Conservation (phyloP, 192 early-diverging fungal genomes). For the Mortierella hygrophila region DNA sequence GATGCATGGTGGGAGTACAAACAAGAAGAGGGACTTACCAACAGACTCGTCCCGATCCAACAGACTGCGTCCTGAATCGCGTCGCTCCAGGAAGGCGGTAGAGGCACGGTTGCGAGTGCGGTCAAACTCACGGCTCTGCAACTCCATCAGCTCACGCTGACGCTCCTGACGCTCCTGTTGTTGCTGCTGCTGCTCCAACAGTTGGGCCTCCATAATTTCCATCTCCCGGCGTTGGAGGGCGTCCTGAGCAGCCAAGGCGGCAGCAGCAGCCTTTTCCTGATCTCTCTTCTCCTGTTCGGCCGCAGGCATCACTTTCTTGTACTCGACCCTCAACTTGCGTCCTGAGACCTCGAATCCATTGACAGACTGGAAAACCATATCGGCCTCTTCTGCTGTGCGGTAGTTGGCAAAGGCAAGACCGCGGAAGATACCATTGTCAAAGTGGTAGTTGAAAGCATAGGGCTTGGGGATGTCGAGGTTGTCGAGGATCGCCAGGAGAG, state of each 20-base stretch:
- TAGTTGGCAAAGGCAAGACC: slow-evolving; percentile 88
- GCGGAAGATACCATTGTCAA: slow-evolving; percentile 84
- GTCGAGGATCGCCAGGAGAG: slow-evolving; percentile 75
- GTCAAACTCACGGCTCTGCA: slow-evolving; percentile 47
- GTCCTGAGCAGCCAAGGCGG: slow-evolving; percentile 44
- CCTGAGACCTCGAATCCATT: slow-evolving; percentile 81
- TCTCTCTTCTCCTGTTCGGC: slow-evolving; percentile 70
- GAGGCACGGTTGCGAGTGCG: slow-evolving; percentile 42
- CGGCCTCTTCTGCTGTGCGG: slow-evolving; percentile 81
- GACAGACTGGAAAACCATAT: slow-evolving; percentile 72
- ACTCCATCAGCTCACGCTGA: slow-evolving; percentile 43
- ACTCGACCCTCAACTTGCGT: slow-evolving; percentile 83
- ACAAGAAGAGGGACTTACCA: slow-evolving; percentile 10
- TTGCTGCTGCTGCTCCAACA: slow-evolving; percentile 40
- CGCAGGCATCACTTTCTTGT: slow-evolving; percentile 80
- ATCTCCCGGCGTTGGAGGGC: slow-evolving; percentile 60
- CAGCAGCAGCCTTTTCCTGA: slow-evolving; percentile 59
- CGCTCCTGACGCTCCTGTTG: slow-evolving; percentile 42
- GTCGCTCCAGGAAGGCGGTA: slow-evolving; percentile 38
- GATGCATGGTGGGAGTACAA: background rate
- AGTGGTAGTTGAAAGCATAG: slow-evolving; percentile 89
- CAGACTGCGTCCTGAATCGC: slow-evolving; percentile 48
- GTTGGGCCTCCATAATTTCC: slow-evolving; percentile 47
- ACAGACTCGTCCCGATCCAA: slow-evolving; percentile 43
- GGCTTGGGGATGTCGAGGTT: slow-evolving; percentile 78